Evolutionary conservation across 2,329 filamentous ascomycete species (phyloP), one percentile per base, ranked within the genome.

Genomic region (Exophiala sp.): DNA sequence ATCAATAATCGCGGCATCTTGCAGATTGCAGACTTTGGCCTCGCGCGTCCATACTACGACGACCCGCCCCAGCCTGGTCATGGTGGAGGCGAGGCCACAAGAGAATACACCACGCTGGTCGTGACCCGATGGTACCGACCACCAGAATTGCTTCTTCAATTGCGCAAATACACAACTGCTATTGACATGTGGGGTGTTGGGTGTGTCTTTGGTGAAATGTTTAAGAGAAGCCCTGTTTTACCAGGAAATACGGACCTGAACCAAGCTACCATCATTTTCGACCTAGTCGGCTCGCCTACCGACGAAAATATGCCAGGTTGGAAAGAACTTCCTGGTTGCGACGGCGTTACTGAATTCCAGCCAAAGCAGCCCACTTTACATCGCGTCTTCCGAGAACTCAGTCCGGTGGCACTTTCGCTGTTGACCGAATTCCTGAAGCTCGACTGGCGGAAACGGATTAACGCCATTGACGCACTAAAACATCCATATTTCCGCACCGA

Each of bases 191-290:
- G 94, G 94, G 94, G 94, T 64, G 92, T 96, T 63, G 94, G 92
- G n/a, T 99, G 94, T 68, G 91, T 99, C 2, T 96, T 99, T 72
- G 94, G 91, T 47, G 94, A 99, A 69, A 99, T 99, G 92, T 87
- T 96, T 61, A 84, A 90, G 64, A 86, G 90, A 35, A 95, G 92
- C 69, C 94, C 94, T 0, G 97, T 99, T 49, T 79, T 99, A 40
- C 83, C 91, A 6, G 94, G 94, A 10, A 90, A 89, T 62, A 95
- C 88, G 64, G 94, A 99, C 66, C 74, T 83, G 5, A 87, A 96
- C 66, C 94, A 99, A 71, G 84, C 95, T 10, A 88, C 96, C 10
- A 84, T 96, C 43, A 97, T 99, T 54, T 99, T 95, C 73, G 89
- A 91, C 60, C 79, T 99, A 36, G 88, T 96, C 62, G 94, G 94